Conservation (phyloP, 306 rosid species). For the Lathyrus tuberosus region DNA sequence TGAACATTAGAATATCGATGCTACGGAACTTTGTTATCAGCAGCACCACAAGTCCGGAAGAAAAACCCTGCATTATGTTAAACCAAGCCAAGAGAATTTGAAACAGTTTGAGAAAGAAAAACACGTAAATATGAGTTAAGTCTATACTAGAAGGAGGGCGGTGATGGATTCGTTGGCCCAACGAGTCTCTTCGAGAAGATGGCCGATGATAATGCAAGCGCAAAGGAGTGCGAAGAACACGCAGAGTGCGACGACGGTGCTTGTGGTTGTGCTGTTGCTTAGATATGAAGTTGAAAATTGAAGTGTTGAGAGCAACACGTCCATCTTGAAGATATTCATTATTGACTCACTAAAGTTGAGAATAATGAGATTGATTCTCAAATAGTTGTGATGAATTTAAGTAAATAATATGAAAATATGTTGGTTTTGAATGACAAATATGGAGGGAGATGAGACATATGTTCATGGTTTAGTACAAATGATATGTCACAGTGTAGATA, state of each 20-base stretch:
- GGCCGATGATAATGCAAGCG: constrained; percentile 67
- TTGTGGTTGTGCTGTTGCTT: constrained; percentile 25
- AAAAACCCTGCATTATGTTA: constrained; percentile 57
- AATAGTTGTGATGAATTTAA: too few species aligned
- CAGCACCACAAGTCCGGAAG: constrained; percentile 64
- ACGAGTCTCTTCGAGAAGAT: constrained; percentile 66
- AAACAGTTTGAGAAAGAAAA: neutral
- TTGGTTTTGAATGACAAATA: too few species aligned
- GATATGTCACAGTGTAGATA: too few species aligned
- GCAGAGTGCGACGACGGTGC: constrained; percentile 56
- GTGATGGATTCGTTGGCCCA: constrained; percentile 80
- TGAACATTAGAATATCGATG: constrained; percentile 48
- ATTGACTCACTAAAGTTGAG: too few species aligned
- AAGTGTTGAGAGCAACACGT: constrained; percentile 34
- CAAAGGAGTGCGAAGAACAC: constrained; percentile 72
- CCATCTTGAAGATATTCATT: constrained; percentile 35
- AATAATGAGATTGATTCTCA: neutral
- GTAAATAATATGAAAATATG: too few species aligned
- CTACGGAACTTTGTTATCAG: constrained; percentile 54
- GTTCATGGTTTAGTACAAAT: too few species aligned
- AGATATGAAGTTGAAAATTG: constrained; percentile 42
- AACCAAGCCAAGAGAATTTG: constrained; percentile 21
- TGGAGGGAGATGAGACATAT: too few species aligned
- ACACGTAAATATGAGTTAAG: neutral
- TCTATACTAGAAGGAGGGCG: constrained; percentile 66